These are phyloP conservation scores for Metrosideros polymorpha DNA, from an alignment of 441 rosid species.

Conservation along the genomic window DNA sequence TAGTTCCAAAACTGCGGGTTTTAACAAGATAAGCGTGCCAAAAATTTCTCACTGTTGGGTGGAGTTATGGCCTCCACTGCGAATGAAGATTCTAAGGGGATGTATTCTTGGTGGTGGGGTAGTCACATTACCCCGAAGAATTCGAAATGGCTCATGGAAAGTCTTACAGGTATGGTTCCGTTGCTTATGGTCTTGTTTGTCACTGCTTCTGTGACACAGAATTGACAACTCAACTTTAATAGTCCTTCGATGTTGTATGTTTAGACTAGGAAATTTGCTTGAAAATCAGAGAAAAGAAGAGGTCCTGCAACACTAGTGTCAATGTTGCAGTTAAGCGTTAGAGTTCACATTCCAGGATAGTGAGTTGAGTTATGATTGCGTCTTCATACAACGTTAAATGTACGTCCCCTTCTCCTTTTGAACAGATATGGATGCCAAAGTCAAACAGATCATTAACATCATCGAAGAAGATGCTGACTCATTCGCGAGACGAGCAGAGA, in stretches of 20 bases:
- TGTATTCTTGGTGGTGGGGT: constrained; percentile 99
- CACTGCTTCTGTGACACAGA: not conserved
- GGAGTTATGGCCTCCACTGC: constrained; percentile 49
- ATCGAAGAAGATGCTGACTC: constrained; percentile 99
- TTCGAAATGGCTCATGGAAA: constrained; percentile 96
- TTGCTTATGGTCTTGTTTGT: not conserved
- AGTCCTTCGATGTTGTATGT: not conserved
- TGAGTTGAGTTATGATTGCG: not conserved
- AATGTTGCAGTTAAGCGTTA: not conserved
- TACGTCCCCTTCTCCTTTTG: not conserved
- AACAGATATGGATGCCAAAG: constrained; percentile 92
- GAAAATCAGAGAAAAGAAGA: not conserved
- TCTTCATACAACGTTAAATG: not conserved
- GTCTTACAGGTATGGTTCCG: constrained; percentile 64
- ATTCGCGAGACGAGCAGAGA: constrained; percentile 95
- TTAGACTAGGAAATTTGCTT: not conserved
- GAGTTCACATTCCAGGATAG: not conserved
- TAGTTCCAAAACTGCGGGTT: not conserved
- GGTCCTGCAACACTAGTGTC: not conserved
- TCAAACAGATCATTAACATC: constrained; percentile 92
- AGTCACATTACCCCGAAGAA: constrained; percentile 90
- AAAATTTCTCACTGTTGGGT: constrained; percentile 4
- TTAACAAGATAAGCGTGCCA: not conserved
- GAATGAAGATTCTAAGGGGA: constrained; percentile 35
- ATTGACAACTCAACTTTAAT: not conserved